Conservation (phyloP, 257 asterid species). For the Solanum raphanifolium region DNA sequence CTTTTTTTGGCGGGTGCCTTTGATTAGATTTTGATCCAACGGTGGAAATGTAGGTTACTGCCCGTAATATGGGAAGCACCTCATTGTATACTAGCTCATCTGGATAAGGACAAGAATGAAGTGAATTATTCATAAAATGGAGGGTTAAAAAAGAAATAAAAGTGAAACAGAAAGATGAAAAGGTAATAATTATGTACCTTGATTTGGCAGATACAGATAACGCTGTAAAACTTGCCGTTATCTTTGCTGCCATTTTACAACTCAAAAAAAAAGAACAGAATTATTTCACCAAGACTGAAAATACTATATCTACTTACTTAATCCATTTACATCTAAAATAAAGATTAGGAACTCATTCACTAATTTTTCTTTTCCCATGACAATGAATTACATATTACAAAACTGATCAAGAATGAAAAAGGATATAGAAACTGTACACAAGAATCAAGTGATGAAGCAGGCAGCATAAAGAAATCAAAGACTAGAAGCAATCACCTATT, state of each 20-base stretch:
- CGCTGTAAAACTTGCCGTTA: neutral
- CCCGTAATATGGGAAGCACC: neutral
- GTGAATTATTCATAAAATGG: neutral
- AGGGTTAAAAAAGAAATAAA: neutral
- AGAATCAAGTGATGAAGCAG: slow-evolving; percentile 31
- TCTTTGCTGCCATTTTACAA: neutral
- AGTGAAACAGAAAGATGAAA: neutral
- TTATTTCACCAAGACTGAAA: neutral
- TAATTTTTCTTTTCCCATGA: slow-evolving; percentile 5
- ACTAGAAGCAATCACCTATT: neutral
- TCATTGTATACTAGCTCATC: neutral
- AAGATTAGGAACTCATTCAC: slow-evolving; percentile 5
- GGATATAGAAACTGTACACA: slow-evolving; percentile 53
- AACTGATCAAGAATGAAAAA: slow-evolving; percentile 24
- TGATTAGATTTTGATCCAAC: neutral
- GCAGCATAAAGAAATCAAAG: slow-evolving; percentile 5
- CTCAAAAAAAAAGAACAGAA: no score
- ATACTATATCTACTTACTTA: neutral
- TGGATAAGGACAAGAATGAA: neutral
- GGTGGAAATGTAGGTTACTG: neutral
- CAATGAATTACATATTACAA: slow-evolving; percentile 49
- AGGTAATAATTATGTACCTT: neutral
- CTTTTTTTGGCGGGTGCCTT: neutral
- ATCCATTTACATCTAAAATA: slow-evolving; percentile 19
- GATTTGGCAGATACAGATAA: neutral